A percentile compares a stretch with the other conserved stretches of the same genome.
Conservation (phyloP, 805 yeast genomes). For the Myxozyma geophila region DNA sequence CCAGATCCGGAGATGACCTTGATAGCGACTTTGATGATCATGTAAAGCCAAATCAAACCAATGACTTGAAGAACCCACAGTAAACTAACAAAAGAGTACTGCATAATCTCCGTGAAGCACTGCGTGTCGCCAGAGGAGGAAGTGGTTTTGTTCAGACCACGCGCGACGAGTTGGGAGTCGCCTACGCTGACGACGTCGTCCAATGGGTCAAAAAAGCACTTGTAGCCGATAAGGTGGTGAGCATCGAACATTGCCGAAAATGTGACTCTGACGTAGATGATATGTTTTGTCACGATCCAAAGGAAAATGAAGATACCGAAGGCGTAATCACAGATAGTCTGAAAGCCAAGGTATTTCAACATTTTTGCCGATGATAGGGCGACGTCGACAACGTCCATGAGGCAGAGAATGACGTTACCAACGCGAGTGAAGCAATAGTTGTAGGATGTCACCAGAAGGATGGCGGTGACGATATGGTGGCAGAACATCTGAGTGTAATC, state of each 20-base stretch:
- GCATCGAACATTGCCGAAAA: conserved; percentile 61
- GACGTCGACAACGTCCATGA: conserved; percentile 86
- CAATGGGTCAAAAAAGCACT: conserved; percentile 30
- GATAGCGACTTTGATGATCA: conserved; percentile 70
- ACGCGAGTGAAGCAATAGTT: conserved; percentile 70
- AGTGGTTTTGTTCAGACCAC: conserved; percentile 11
- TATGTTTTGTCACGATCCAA: conserved; percentile 78
- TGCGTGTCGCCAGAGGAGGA: conserved; percentile 35
- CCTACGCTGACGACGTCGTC: conserved; percentile 25
- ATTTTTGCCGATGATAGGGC: conserved; percentile 73
- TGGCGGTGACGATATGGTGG: conserved; percentile 82
- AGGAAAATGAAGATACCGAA: conserved; percentile 67
- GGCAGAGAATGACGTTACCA: conserved; percentile 74
- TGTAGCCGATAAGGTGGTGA: conserved; percentile 47
- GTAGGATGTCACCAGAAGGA: conserved; percentile 72
- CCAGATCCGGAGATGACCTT: conserved; percentile 71
- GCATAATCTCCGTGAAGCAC: conserved; percentile 45
- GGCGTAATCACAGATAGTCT: conserved; percentile 64
- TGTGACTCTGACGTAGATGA: conserved; percentile 68
- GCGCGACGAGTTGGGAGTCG: conserved; percentile 7
- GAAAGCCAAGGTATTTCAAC: conserved; percentile 70
- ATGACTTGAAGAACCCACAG: conserved; percentile 70
- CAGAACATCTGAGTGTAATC: conserved; percentile 85
- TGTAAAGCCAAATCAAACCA: conserved; percentile 71
- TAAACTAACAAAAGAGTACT: conserved; percentile 55